phyloP scores from a whole-genome alignment of 208 protist species.

The Acanthamoeba lenticulata region DNA sequence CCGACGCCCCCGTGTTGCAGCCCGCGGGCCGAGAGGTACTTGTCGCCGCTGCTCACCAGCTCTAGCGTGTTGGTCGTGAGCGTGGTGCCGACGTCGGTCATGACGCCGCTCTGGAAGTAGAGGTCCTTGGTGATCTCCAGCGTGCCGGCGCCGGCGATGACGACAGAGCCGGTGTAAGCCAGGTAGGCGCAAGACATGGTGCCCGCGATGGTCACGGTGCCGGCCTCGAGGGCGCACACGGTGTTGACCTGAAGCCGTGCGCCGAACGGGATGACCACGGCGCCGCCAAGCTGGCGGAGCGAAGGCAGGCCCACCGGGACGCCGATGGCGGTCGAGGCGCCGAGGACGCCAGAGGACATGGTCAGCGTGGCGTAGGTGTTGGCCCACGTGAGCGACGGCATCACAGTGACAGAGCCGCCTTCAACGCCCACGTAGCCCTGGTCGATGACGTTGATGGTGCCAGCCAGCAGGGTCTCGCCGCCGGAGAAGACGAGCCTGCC shows the following conservation, averaged over 20 bases:
- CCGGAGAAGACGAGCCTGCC: slow-evolving; percentile 50
- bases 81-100: slow-evolving; percentile 27
- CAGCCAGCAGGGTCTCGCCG: slow-evolving; percentile 23
- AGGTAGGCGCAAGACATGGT: slow-evolving; percentile 63
- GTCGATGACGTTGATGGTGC: slow-evolving; percentile 53
- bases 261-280: not conserved
- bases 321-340: not conserved
- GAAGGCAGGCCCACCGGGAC: slow-evolving; percentile 45
- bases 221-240: slow-evolving; percentile 33
- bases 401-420: not conserved
- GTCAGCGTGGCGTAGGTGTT: slow-evolving; percentile 22
- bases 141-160: slow-evolving; percentile 6
- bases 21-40: slow-evolving; percentile 45
- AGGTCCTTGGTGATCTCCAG: slow-evolving; percentile 51
- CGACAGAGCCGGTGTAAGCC: not conserved
- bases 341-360: not conserved
- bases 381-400: slow-evolving; percentile 37
- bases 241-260: not conserved
- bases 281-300: not conserved
- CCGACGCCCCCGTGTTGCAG: slow-evolving; percentile 28
- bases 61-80: not conserved
- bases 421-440: not conserved
- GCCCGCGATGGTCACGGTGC: slow-evolving; percentile 49
- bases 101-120: slow-evolving; percentile 43
- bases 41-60: slow-evolving; percentile 36